Base-by-base conservation (phyloP, 2,329 filamentous ascomycete species). In the Colletotrichum sp. region DNA sequence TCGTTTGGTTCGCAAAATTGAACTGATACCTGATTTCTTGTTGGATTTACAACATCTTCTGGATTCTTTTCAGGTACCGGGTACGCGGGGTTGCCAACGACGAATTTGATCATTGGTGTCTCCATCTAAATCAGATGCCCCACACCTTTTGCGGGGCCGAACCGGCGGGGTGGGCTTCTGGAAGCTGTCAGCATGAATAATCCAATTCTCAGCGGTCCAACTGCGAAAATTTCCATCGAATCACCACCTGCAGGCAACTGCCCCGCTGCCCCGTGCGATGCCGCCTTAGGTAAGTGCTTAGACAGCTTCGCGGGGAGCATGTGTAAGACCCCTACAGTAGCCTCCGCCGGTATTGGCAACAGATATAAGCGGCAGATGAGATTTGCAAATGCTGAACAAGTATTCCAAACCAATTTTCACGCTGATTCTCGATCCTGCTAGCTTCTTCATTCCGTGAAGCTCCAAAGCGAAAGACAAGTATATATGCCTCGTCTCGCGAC, bases 401-500 rank as follows among this genome's bases (percentile, higher is more conserved):
- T 36, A 72, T 44, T 66, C 24, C 49, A 34, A 66, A 39, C 34
- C 34, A 15, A n/a, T 13, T 32, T 75, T 44, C 65, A 70, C 10
- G 65, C 15, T 55, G 36, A 15, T 79, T 79, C 79, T 76, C 68
- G 71, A 77, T 15, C 32, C 12, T 70, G 57, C 78, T 55, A 79
- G 68, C 26, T 34, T 39, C 9, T 64, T 10, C 32, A 26, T 60
- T 5, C 1, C 32, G 16, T 2, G 44, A 52, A 44, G 13, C 5
- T 15, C 21, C 15, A 39, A 5, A n/a, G 1, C 24, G 39, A 7
- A 21, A 28, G 2, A 3, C 24, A 52, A 73, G 79, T 85, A 86
- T 86, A 86, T 84, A 87, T 87, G 85, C 80, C 80, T 77, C 85
- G 83, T 62, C 77, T 83, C 79, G 77, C 80, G 77, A 78, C 81